phyloP scores from a whole-genome alignment of 192 early-diverging fungal species.

The Paraglomus brasilianum region DNA sequence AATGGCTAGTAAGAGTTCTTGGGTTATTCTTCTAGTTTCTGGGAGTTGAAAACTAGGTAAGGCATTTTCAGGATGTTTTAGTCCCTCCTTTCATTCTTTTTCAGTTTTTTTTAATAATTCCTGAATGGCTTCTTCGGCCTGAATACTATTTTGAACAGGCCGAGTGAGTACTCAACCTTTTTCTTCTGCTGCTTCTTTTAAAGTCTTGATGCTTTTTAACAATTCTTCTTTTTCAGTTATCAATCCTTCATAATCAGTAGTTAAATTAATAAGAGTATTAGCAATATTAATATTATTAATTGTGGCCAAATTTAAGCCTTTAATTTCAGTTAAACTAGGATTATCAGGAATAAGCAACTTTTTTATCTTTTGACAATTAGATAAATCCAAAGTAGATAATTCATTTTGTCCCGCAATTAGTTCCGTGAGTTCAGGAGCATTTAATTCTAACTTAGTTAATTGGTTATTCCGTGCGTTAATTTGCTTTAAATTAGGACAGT shows the following conservation, averaged over 20 bases:
- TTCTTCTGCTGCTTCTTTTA: background rate
- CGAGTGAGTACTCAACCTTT: background rate
- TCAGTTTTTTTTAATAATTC: background rate
- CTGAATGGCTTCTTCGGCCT: background rate
- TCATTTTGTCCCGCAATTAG: constrained; percentile 3
- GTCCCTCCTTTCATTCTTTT: background rate
- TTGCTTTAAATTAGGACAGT: background rate
- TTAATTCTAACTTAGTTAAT: constrained; percentile 12
- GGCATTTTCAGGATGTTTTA: background rate
- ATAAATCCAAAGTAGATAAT: constrained; percentile 18
- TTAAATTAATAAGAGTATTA: background rate
- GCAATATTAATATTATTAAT: constrained; percentile 14
- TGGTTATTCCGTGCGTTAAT: background rate
- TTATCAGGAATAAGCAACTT: constrained; percentile 9
- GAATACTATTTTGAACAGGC: constrained; percentile 9
- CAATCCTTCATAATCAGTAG: background rate
- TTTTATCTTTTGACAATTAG: constrained; percentile 1
- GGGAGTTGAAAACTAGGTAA: background rate
- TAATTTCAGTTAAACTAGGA: background rate
- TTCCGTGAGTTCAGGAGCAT: background rate
- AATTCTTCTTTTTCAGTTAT: background rate
- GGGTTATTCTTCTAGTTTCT: background rate
- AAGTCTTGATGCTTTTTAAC: background rate
- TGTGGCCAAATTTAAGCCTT: background rate
- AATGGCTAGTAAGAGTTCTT: background rate